Evolutionary conservation across 1,139 yeast genomes (phyloP), one percentile per base, ranked within the genome.

Genomic region (Candida mesenterica): DNA sequence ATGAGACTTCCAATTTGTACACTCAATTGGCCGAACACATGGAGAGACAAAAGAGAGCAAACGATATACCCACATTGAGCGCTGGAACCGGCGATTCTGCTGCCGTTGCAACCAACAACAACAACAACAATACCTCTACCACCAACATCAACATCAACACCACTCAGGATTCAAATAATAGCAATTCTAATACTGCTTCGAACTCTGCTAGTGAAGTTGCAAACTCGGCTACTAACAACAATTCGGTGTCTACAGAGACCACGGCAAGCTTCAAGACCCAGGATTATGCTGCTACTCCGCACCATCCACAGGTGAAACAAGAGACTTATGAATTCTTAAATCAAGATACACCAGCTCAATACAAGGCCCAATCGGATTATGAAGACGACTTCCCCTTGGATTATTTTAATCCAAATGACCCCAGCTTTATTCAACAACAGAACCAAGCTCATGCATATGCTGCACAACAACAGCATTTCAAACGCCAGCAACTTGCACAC

Each of bases 301-400:
- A 10, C 13, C 22, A 28, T 28, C 13, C 20, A 12, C 23, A 12
- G 4, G 30, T 26, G 10, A 30, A 25, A 15, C 25, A 43, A 4
- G 56, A 51, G 6, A 47, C 41, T 5, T 45, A 45, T 36, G 61
- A 49, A 6, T 56, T 53, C 36, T 40, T 57, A 24, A 40, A 43
- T 19, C 54, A 53, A 30, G 60, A 50, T 13, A 55, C 65, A 3
- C 63, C 63, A 1, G 53, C 52, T 3, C 55, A 61, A 32, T 52
- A 45, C 31, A 53, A 51, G 38, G 37, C 45, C 23, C 37, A 39
- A 10, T 43, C 55, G 1, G 58, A 55, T 18, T 59, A 67, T 31
- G 82, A 75, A 38, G 83, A 79, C 44, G 88, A 81, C 49, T 81
- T 82, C 56, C 88, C 89, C 2, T 57, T 82, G 39, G 89, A 82